phyloP scores from a whole-genome alignment of 495 filamentous ascomycete genomes.

The Xylaria sp. region DNA sequence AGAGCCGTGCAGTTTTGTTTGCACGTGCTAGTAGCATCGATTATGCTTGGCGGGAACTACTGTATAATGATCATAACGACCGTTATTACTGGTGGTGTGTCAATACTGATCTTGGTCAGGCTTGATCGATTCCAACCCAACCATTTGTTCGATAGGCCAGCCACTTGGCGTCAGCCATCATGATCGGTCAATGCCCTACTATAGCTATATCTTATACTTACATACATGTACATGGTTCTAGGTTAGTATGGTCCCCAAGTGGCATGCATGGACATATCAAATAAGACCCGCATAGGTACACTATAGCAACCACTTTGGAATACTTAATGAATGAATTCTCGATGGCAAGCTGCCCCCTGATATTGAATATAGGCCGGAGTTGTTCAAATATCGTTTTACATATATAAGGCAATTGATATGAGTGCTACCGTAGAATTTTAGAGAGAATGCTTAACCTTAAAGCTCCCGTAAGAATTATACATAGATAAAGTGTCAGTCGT shows the following conservation, averaged over 20 bases:
- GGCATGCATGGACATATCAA: too few relatives aligned
- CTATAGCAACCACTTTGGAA: background rate
- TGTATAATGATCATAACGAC: background rate
- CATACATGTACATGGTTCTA: too few relatives aligned
- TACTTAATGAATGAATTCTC: too few relatives aligned
- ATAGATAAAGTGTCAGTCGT: background rate
- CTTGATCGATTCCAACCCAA: conserved; percentile 6
- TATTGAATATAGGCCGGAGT: background rate
- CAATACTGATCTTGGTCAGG: background rate
- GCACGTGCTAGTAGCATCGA: conserved; percentile 9
- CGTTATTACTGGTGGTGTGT: too few relatives aligned
- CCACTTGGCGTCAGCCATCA: conserved; percentile 1
- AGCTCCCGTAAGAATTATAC: background rate
- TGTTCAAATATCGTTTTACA: background rate
- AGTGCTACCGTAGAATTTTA: background rate
- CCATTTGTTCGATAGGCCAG: conserved; percentile 9
- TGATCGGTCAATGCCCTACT: background rate
- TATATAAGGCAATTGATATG: background rate
- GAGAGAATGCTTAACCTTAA: background rate
- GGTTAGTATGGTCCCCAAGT: too few relatives aligned
- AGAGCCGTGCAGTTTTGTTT: background rate
- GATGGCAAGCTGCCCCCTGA: background rate
- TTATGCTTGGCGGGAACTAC: conserved; percentile 12
- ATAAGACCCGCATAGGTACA: background rate
- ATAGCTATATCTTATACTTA: too few relatives aligned